Percentiles rank a stretch among this genome's conserved stretches.
Evolutionary conservation across 495 filamentous ascomycete genomes (phyloP).

Genomic region (Penicillium verhagenii): DNA sequence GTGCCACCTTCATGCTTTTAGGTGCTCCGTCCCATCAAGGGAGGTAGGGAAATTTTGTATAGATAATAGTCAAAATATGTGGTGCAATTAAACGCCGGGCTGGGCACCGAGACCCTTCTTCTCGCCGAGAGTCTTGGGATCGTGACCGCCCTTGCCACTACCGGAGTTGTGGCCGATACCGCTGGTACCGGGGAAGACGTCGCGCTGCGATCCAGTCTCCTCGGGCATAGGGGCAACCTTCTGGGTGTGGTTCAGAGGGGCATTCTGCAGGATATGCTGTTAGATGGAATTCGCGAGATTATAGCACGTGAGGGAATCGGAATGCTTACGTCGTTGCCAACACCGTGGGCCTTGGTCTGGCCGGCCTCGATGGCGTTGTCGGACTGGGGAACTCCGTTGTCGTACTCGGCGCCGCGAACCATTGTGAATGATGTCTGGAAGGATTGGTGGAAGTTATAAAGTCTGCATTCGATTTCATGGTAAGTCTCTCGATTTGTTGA

Average conservation of each 20-base stretch:
- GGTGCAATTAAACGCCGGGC: slow-evolving; percentile 13
- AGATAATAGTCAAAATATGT: too few relatives aligned
- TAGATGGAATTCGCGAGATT: background rate
- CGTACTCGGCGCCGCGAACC: slow-evolving; percentile 52
- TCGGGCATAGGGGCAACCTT: slow-evolving; percentile 46
- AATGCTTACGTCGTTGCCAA: slow-evolving; percentile 34
- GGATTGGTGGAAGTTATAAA: background rate
- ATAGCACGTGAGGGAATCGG: background rate
- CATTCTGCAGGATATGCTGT: slow-evolving; percentile 22
- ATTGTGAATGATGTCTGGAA: slow-evolving; percentile 29
- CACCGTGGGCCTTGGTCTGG: slow-evolving; percentile 43
- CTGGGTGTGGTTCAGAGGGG: slow-evolving; percentile 39
- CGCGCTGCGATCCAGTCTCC: slow-evolving; percentile 31
- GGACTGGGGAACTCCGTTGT: slow-evolving; percentile 46
- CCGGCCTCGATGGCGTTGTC: slow-evolving; percentile 51
- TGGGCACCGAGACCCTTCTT: slow-evolving; percentile 37
- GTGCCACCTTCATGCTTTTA: background rate
- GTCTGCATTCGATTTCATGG: background rate
- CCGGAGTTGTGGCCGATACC: slow-evolving; percentile 23
- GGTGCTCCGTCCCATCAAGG: background rate
- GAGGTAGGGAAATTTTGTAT: background rate
- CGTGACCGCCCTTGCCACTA: slow-evolving; percentile 44
- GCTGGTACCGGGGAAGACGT: slow-evolving; percentile 24
- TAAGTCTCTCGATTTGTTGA: background rate
- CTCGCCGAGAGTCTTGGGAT: slow-evolving; percentile 40